These are phyloP conservation scores for Xylaria arbuscula DNA, from an alignment of 2,329 filamentous ascomycete genomes.

Conservation along the genomic window DNA sequence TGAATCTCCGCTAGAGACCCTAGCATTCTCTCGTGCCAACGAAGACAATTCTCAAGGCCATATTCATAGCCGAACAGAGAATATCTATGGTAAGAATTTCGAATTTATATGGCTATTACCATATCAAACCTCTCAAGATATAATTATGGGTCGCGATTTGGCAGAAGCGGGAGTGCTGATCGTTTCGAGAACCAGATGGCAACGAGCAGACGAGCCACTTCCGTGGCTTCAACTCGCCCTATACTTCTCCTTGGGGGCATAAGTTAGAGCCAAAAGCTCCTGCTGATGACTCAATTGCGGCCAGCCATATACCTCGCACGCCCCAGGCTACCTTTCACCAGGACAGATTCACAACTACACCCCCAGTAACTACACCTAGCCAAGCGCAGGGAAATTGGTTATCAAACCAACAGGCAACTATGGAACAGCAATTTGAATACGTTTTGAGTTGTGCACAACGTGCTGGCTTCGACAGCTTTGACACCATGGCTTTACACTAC, in stretches of 20 bases:
- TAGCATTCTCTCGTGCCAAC: neutral
- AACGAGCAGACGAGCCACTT: neutral
- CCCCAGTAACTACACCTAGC: neutral
- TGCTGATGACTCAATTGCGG: neutral
- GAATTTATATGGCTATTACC: too few species aligned
- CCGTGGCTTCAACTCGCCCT: slow-evolving; percentile 10
- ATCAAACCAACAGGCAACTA: slow-evolving; percentile 6
- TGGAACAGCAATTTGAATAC: slow-evolving; percentile 30
- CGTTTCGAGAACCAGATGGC: slow-evolving; percentile 6
- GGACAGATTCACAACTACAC: neutral
- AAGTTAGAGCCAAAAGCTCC: slow-evolving; percentile 2
- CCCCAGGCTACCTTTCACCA: neutral
- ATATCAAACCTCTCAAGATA: neutral
- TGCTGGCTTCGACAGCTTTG: slow-evolving; percentile 28
- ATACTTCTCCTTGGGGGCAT: slow-evolving; percentile 11
- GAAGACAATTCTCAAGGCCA: neutral
- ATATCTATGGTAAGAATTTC: slow-evolving; percentile 13
- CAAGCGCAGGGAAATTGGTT: slow-evolving; percentile 11
- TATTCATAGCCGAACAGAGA: neutral
- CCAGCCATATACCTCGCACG: neutral
- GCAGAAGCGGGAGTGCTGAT: neutral
- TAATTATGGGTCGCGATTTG: neutral
- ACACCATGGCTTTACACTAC: slow-evolving; percentile 27
- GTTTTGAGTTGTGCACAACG: slow-evolving; percentile 26
- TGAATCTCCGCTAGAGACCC: slow-evolving; percentile 3